Evolutionary conservation across 129 eudicot species (phyloP), one percentile per base, ranked within the genome.

Genomic region (Ambrosia trifida): DNA sequence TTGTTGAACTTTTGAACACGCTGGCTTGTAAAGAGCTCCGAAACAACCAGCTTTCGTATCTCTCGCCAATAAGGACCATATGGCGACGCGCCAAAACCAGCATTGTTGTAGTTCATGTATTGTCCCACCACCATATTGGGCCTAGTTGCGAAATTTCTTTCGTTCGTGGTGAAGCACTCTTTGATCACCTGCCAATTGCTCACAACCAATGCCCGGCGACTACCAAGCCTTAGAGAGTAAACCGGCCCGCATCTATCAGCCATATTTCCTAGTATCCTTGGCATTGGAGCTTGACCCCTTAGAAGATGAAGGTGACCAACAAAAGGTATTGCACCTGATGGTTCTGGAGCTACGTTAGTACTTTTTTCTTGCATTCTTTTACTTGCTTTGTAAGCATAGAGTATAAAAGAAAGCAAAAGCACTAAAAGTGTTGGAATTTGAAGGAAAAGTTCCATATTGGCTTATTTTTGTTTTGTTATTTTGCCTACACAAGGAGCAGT

Each of bases 21-120:
- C 30, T 68, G 73, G 59, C 32, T 66, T 2, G 84, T 79, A 3
- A 86, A 72, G 35, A 86, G 81, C 57, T 83, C 73, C 0, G 78
- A 57, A 38, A 81, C 81, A 58, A 72, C 86, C 75, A 83, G 17
- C 49, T 80, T 86, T 24, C 88, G 71, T 8, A 86, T 58, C n/a
- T 83, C 80, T 7, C 91, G 82, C 88, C 86, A 86, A 30, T 78
- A 86, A 3, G 84, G 82, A 14, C 91, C 91, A 4, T 86, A 80
- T 20, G 80, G 82, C 6, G 88, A 60, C 4, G 78, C 17, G 7
- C 70, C 81, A 66, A 83, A 86, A 13, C 20, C 50, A 11, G 85
- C 85, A n/a, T 45, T 12, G 31, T 70, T 31, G 14, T 86, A 78
- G 20, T 73, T 76, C 49, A 86, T 51, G 76, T 80, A 72, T 28